These are phyloP conservation scores for Claviceps sp. DNA, from an alignment of 2,329 filamentous ascomycete genomes.

Conservation along the genomic window DNA sequence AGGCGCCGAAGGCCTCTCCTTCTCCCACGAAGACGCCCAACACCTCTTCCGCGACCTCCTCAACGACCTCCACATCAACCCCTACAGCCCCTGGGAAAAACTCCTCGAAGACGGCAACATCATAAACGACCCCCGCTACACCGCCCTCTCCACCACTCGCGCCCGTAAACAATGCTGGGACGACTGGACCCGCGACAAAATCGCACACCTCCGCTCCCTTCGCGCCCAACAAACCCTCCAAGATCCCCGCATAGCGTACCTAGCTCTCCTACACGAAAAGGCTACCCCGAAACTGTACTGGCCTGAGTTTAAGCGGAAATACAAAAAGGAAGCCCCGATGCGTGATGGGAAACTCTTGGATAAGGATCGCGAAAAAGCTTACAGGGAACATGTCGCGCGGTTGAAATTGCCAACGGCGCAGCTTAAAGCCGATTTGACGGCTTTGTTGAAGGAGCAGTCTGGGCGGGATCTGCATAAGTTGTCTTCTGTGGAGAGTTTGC, in stretches of 20 bases:
- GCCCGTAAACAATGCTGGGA: constrained; percentile 71
- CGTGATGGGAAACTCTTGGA: constrained; percentile 57
- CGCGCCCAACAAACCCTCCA: constrained; percentile 65
- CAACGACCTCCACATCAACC: constrained; percentile 68
- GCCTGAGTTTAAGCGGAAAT: constrained; percentile 92
- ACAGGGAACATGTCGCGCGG: constrained; percentile 58
- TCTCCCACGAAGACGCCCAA: constrained; percentile 64
- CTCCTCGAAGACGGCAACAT: constrained; percentile 71
- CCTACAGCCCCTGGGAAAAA: constrained; percentile 85
- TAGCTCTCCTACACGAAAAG: constrained; percentile 66
- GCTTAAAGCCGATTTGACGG: constrained; percentile 55
- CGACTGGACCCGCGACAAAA: constrained; percentile 68
- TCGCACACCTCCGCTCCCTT: constrained; percentile 56
- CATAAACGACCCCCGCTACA: constrained; percentile 78
- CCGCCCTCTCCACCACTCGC: constrained; percentile 68
- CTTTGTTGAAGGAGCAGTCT: constrained; percentile 50
- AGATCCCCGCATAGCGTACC: constrained; percentile 71
- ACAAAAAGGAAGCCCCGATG: constrained; percentile 69
- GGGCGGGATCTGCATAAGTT: constrained; percentile 44
- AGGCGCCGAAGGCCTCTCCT: constrained; percentile 53
- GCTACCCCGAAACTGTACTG: constrained; percentile 91
- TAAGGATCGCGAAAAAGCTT: constrained; percentile 68
- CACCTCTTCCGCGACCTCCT: constrained; percentile 77
- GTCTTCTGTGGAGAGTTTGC: constrained; percentile 44
- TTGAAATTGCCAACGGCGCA: constrained; percentile 52